Conservation (phyloP, 352 stramenopile genomes). For the Globisporangium ultimum region DNA sequence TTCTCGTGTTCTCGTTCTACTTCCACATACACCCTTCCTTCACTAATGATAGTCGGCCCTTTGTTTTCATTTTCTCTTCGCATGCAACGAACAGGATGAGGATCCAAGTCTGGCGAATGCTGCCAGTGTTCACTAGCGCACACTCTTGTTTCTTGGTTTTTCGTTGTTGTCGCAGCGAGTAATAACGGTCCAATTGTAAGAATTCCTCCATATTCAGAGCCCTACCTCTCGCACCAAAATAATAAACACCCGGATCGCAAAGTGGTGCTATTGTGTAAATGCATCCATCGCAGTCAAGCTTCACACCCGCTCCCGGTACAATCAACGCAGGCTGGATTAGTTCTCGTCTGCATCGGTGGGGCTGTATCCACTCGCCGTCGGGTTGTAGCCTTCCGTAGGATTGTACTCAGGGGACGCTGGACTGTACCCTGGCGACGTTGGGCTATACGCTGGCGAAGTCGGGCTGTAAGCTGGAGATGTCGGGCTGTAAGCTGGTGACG, state of each 20-base stretch:
- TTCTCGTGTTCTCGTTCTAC: background rate
- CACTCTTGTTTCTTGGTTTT: background rate
- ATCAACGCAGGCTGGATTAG: constrained; percentile 23
- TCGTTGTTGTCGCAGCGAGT: background rate
- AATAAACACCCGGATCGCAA: constrained; percentile 1
- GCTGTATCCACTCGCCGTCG: constrained; percentile 69
- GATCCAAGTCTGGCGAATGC: background rate
- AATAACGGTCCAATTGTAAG: background rate
- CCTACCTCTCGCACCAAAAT: background rate
- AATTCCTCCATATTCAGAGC: background rate
- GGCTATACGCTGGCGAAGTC: constrained; percentile 61
- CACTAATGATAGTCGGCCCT: too few species aligned
- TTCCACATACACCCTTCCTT: background rate
- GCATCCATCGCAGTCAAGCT: constrained; percentile 3
- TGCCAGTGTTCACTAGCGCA: too few species aligned
- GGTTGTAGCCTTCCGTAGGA: constrained; percentile 61
- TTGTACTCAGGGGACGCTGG: constrained; percentile 37
- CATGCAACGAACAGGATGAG: background rate
- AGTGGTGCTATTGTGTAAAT: background rate
- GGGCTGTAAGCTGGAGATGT: constrained; percentile 87
- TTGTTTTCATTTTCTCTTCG: background rate
- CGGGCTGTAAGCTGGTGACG: constrained; percentile 81
- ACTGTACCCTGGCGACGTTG: constrained; percentile 54
- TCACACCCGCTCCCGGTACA: constrained; percentile 12
- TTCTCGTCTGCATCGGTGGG: constrained; percentile 64